Conservation (phyloP, 495 filamentous ascomycete genomes). For the Bathelium albidoporum region DNA sequence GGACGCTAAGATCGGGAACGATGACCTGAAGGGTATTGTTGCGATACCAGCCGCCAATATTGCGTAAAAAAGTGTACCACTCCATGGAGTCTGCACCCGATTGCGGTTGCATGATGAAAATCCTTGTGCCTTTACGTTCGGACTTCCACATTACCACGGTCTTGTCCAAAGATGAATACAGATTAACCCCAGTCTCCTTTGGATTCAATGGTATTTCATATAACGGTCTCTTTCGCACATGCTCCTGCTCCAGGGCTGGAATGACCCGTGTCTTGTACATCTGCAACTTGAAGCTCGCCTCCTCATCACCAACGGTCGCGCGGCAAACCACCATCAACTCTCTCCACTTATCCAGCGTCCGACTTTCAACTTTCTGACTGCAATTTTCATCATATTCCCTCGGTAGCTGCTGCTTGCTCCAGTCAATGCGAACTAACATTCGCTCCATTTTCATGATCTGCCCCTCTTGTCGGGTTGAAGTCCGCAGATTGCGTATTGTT, state of each 20-base stretch:
- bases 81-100: constrained; percentile 57
- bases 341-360: constrained; percentile 56
- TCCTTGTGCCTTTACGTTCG: constrained; percentile 45
- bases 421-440: constrained; percentile 62
- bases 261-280: constrained; percentile 61
- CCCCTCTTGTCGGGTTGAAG: constrained; percentile 39
- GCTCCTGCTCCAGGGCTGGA: constrained; percentile 44
- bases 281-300: constrained; percentile 49
- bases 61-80: constrained; percentile 65
- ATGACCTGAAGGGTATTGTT: constrained; percentile 51
- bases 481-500: constrained; percentile 17
- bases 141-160: constrained; percentile 59
- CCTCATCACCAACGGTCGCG: constrained; percentile 29
- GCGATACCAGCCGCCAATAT: constrained; percentile 49
- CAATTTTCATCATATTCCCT: constrained; percentile 59
- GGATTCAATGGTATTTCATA: constrained; percentile 48
- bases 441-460: constrained; percentile 64
- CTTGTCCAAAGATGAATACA: constrained; percentile 64
- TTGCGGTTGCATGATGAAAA: constrained; percentile 58
- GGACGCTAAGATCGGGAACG: constrained; percentile 59
- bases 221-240: constrained; percentile 42
- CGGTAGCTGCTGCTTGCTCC: constrained; percentile 43
- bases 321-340: constrained; percentile 64
- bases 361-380: constrained; percentile 50
- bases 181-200: constrained; percentile 48